These are phyloP conservation scores for Allium fistulosum DNA, from an alignment of 106 monocot species.

Conservation along the genomic window DNA sequence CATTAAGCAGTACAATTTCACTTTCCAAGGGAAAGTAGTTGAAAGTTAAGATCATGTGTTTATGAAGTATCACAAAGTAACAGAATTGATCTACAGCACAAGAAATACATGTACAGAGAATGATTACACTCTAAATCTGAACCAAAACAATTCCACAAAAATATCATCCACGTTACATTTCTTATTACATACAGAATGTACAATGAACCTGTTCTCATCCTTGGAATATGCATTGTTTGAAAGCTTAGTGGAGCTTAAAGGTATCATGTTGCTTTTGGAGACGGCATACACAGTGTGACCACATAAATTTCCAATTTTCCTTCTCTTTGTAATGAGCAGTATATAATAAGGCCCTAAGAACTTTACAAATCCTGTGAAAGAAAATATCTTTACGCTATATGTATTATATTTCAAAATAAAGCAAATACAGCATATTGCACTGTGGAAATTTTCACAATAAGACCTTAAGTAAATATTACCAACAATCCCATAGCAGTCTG, in stretches of 20 bases:
- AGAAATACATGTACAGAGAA: no score
- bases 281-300: constrained; percentile 71
- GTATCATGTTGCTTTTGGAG: constrained; percentile 61
- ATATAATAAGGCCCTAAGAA: constrained; percentile 93
- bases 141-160: constrained; percentile 6
- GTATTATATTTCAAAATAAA: background rate
- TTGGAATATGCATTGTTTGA: constrained; percentile 40
- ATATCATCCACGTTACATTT: constrained; percentile 24
- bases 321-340: constrained; percentile 83
- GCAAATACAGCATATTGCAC: no score
- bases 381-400: background rate
- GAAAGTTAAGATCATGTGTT: no score
- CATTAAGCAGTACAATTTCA: no score
- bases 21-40: no score
- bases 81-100: no score
- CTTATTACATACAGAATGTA: constrained; percentile 14
- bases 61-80: no score
- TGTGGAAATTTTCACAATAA: no score
- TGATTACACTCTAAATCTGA: background rate
- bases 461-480: constrained; percentile 28
- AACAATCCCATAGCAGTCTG: constrained; percentile 89
- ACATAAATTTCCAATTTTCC: constrained; percentile 67
- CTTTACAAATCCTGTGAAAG: constrained; percentile 77
- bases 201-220: constrained; percentile 73
- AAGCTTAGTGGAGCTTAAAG: constrained; percentile 30